Conservation (phyloP, 2,329 filamentous ascomycete species). For the Truncatella angustata region DNA sequence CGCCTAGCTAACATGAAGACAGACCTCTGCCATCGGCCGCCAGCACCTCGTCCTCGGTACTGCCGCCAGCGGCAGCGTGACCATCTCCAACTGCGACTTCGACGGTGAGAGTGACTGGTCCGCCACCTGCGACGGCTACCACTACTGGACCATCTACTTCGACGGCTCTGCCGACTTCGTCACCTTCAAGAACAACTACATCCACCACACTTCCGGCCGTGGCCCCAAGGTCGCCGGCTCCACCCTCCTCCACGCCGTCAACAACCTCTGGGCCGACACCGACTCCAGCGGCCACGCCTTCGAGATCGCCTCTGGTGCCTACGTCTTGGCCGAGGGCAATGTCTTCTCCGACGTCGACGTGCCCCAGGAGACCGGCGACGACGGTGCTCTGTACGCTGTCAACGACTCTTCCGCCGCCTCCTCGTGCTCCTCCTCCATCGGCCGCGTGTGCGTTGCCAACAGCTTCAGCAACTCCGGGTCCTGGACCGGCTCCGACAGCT, state of each 20-base stretch:
- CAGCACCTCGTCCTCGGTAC: conserved; percentile 39
- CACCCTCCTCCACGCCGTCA: conserved; percentile 32
- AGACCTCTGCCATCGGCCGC: conserved; percentile 37
- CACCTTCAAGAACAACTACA: conserved; percentile 41
- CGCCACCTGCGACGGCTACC: conserved; percentile 39
- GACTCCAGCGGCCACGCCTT: conserved; percentile 42
- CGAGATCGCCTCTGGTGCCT: conserved; percentile 34
- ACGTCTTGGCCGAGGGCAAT: conserved; percentile 48
- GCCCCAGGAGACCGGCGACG: conserved; percentile 6
- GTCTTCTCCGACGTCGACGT: conserved; percentile 34
- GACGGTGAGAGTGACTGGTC: conserved; percentile 39
- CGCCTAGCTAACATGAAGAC: conserved; percentile 6
- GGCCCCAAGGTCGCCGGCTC: conserved; percentile 38
- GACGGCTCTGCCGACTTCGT: conserved; percentile 35
- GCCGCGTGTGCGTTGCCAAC: conserved; percentile 11
- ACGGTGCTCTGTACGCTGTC: conserved; percentile 10
- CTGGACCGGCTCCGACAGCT: conserved; percentile 9
- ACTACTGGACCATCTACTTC: conserved; percentile 45
- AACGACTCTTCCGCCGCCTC: conserved; percentile 1
- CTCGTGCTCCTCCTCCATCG: conserved; percentile 8
- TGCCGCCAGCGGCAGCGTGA: conserved; percentile 32
- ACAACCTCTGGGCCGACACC: conserved; percentile 35
- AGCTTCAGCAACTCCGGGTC: conserved; percentile 9
- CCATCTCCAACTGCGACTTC: conserved; percentile 44
- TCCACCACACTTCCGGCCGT: conserved; percentile 41